phyloP scores from a whole-genome alignment of 371 early-diverging fungal genomes.

The Actinomortierella wolfii region DNA sequence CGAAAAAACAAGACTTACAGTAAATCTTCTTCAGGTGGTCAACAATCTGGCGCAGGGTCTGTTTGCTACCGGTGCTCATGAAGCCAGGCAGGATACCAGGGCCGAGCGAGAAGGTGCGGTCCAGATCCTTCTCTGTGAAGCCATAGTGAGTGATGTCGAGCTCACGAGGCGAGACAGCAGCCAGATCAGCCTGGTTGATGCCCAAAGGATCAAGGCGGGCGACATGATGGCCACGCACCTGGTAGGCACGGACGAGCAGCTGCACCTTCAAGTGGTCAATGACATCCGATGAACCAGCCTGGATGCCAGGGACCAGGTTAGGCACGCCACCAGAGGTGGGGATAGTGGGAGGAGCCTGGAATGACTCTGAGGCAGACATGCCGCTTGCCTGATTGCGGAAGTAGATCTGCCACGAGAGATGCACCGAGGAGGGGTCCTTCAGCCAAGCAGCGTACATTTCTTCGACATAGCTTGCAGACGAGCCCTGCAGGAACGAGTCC shows the following conservation, averaged over 20 bases:
- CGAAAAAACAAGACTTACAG: constrained; percentile 58
- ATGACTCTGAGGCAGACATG: constrained; percentile 74
- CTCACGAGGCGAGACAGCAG: constrained; percentile 76
- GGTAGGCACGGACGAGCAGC: constrained; percentile 95
- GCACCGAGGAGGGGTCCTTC: constrained; percentile 90
- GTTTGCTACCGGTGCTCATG: constrained; percentile 59
- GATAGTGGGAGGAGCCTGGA: constrained; percentile 82
- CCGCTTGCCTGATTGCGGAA: constrained; percentile 88
- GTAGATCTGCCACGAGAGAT: constrained; percentile 96
- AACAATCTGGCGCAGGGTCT: constrained; percentile 90
- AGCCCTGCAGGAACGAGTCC: constrained; percentile 79
- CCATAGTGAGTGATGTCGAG: constrained; percentile 89
- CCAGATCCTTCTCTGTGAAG: constrained; percentile 90
- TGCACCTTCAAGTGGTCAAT: constrained; percentile 98
- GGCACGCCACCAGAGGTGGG: constrained; percentile 75
- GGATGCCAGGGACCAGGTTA: constrained; percentile 53
- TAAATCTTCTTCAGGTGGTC: constrained; percentile 83
- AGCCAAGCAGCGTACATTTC: constrained; percentile 96
- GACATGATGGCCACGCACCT: constrained; percentile 95
- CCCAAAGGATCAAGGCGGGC: constrained; percentile 94
- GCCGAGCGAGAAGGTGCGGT: constrained; percentile 89
- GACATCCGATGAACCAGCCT: constrained; percentile 66
- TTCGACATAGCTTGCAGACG: constrained; percentile 87
- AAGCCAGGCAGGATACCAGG: constrained; percentile 95
- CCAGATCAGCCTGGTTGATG: constrained; percentile 70